Conservation (phyloP, 2,329 filamentous ascomycete genomes). For the Ilyonectria robusta region DNA sequence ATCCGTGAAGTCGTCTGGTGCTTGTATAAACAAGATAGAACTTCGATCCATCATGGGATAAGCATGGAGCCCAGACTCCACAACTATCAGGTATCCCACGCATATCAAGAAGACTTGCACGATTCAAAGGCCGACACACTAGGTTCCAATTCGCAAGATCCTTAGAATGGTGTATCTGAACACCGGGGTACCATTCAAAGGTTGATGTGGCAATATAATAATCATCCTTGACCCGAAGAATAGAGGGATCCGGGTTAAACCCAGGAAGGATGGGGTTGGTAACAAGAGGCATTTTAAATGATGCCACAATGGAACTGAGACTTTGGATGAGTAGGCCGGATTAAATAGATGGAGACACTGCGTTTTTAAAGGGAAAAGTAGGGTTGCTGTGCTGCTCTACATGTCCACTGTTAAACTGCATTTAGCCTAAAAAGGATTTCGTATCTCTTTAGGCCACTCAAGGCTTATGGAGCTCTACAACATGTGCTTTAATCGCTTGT, state of each 20-base stretch:
- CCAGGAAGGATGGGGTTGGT: constrained; percentile 71
- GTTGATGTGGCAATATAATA: constrained; percentile 71
- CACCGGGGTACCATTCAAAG: constrained; percentile 69
- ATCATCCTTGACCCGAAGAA: constrained; percentile 65
- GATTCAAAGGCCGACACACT: constrained; percentile 61
- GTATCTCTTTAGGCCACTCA: too few species aligned
- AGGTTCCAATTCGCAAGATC: constrained; percentile 69
- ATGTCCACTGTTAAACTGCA: too few species aligned
- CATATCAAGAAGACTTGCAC: constrained; percentile 68
- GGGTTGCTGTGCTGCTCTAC: too few species aligned
- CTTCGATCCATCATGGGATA: constrained; percentile 71
- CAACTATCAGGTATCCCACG: constrained; percentile 73
- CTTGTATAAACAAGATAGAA: constrained; percentile 78
- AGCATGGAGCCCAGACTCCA: constrained; percentile 75
- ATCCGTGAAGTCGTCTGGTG: constrained; percentile 76
- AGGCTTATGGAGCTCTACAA: too few species aligned
- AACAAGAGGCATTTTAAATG: constrained; percentile 63
- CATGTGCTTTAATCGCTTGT: too few species aligned
- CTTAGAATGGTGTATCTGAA: constrained; percentile 68
- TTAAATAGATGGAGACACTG: too few species aligned
- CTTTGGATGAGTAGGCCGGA: too few species aligned
- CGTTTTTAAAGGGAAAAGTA: too few species aligned
- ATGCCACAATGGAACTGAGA: too few species aligned
- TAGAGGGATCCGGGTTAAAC: constrained; percentile 70
- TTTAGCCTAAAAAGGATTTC: too few species aligned